These are phyloP conservation scores for Colletotrichum filicis DNA, from an alignment of 2,329 filamentous ascomycete species.

Conservation along the genomic window DNA sequence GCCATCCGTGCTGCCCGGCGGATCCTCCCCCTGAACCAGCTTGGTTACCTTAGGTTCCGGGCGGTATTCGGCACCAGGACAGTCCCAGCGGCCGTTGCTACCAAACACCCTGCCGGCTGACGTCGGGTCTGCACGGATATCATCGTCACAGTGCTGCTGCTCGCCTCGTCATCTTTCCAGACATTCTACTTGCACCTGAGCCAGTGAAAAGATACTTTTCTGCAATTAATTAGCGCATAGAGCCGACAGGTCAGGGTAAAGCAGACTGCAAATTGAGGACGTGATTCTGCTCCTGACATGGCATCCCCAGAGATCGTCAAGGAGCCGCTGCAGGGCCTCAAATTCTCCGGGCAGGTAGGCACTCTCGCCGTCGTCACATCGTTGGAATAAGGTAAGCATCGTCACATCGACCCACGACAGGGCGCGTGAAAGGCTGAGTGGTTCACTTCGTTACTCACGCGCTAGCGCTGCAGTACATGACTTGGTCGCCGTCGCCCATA, in stretches of 20 bases:
- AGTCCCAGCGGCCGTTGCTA: too few relatives aligned
- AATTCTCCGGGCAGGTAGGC: neutral
- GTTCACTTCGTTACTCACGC: neutral
- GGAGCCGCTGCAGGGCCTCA: neutral
- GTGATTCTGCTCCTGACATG: neutral
- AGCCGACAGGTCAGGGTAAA: neutral
- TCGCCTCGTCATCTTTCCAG: neutral
- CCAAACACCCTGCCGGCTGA: neutral
- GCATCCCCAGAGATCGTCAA: neutral
- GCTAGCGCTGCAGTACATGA: neutral
- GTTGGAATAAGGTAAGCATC: neutral
- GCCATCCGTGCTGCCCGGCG: neutral
- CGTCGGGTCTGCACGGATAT: neutral
- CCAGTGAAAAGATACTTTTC: neutral
- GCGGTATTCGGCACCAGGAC: neutral
- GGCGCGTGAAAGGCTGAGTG: neutral
- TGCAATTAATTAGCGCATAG: neutral
- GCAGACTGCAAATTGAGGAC: neutral
- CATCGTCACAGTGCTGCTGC: neutral
- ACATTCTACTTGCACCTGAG: neutral
- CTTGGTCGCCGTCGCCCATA: neutral
- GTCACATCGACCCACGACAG: neutral
- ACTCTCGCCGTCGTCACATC: neutral
- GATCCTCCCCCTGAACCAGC: neutral
- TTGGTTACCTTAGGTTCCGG: neutral